Conservation (phyloP, 352 stramenopile genomes). For the Phytopythium delawarense region DNA sequence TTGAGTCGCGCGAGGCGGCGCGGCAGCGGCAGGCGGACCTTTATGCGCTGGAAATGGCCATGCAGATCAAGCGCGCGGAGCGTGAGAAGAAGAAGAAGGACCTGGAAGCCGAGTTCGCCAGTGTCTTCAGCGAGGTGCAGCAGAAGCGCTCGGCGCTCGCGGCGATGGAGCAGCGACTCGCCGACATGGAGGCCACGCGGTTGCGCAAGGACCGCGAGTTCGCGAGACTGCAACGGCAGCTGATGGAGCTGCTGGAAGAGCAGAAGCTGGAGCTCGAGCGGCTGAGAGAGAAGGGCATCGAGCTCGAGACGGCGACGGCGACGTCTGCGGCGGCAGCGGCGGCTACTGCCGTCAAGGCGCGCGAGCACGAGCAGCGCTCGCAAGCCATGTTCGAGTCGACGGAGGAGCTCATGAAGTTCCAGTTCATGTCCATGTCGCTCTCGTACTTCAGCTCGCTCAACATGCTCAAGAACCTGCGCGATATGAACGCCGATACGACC, state of each 20-base stretch:
- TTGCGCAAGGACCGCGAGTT: constrained; percentile 93
- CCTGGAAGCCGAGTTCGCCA: constrained; percentile 89
- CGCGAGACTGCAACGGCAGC: constrained; percentile 85
- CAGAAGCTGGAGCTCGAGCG: constrained; percentile 92
- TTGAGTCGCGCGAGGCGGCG: constrained; percentile 44
- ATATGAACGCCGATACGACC: constrained; percentile 93
- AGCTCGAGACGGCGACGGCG: constrained; percentile 89
- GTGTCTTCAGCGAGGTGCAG: constrained; percentile 88
- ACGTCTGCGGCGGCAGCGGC: constrained; percentile 89
- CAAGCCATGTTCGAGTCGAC: constrained; percentile 92
- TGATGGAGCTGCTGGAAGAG: constrained; percentile 93
- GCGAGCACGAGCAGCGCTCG: constrained; percentile 88
- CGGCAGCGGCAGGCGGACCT: constrained; percentile 66
- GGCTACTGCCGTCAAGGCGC: constrained; percentile 87
- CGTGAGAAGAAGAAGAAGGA: constrained; percentile 90
- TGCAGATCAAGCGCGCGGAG: constrained; percentile 91
- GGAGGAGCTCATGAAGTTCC: constrained; percentile 96
- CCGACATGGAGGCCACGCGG: constrained; percentile 91
- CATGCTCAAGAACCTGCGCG: constrained; percentile 92
- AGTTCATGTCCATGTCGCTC: constrained; percentile 96
- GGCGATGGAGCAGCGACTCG: constrained; percentile 81
- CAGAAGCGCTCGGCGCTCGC: constrained; percentile 80
- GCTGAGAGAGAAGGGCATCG: constrained; percentile 88
- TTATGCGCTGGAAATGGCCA: constrained; percentile 91
- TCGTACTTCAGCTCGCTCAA: constrained; percentile 95